Evolutionary conservation across 73 alveolate species (phyloP), one percentile per base, ranked within the genome.

Genomic region (Tetrahymena thermophila): DNA sequence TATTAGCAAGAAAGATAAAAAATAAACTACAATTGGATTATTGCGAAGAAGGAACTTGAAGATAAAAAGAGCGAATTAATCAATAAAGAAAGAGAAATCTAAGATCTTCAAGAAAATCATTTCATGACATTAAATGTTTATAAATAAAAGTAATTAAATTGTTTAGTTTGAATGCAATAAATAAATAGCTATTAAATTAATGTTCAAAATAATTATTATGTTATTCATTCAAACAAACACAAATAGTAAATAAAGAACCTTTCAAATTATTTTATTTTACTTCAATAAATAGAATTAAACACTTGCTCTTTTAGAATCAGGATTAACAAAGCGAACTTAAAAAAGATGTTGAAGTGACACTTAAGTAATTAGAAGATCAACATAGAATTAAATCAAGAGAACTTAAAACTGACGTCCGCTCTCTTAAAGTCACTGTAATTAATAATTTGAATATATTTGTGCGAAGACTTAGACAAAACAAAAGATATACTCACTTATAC

Each of bases 11-110:
- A 99, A 95, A 95, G 99, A 93, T 98, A 99, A 94, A 96, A 99
- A 94, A 99, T 99, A 94, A 99, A 99, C 97, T 99, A 99, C 96
- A 97, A 98, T 97, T 99, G 99, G 99, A 99, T 99, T 96, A 99
- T 99, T 19, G 99, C 98, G 34, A 99, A 99, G 96, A 98, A 99
- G 94, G 99, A 98, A 71, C 95, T 98, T 5, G 99, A 99, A 97
- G 99, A 99, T 71, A 96, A 97, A 40, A 99, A 98, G 94, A 99
- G 99, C 37, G 99, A 99, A 44, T 97, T 97, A 50, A 94, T 99
- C 37, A 99, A 99, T 95, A 98, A 98, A 96, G 99, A 99, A 96
- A 97, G 99, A 94, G 99, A 98, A 96, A 96, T 99, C 55, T 98
- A 99, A 94, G 99, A 99, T 93, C 96, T 99, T 44, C 97, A 96